phyloP scores from a whole-genome alignment of 352 stramenopile genomes.

The Globisporangium rhizosaccharum region DNA sequence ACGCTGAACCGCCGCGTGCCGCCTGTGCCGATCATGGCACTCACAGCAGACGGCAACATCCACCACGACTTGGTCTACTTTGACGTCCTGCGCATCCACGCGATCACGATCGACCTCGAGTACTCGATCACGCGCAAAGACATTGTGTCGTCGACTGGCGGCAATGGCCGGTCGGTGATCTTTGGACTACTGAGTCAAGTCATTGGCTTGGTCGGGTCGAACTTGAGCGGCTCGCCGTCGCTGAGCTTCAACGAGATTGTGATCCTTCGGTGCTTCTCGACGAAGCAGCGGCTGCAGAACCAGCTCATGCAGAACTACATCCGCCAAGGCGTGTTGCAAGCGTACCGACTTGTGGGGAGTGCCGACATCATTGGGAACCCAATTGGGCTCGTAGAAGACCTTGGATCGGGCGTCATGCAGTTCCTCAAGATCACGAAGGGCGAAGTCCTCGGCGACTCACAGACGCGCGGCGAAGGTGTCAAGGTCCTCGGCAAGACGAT shows the following conservation, averaged over 20 bases:
- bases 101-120: slow-evolving; percentile 68
- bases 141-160: slow-evolving; percentile 59
- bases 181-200: slow-evolving; percentile 78
- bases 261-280: slow-evolving; percentile 80
- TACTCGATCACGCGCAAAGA: slow-evolving; percentile 84
- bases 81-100: slow-evolving; percentile 68
- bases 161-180: slow-evolving; percentile 63
- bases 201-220: slow-evolving; percentile 77
- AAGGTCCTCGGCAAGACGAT: slow-evolving; percentile 86
- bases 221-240: slow-evolving; percentile 75
- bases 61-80: slow-evolving; percentile 81
- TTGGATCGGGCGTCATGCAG: slow-evolving; percentile 80
- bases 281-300: slow-evolving; percentile 67
- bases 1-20: slow-evolving; percentile 58
- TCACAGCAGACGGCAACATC: slow-evolving; percentile 64
- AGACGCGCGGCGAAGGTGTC: slow-evolving; percentile 81
- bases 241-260: slow-evolving; percentile 85
- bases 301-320: slow-evolving; percentile 83
- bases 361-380: slow-evolving; percentile 85
- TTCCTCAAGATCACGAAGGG: slow-evolving; percentile 89
- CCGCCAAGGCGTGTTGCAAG: slow-evolving; percentile 76
- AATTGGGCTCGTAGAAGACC: slow-evolving; percentile 82
- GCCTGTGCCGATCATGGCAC: slow-evolving; percentile 43
- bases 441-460: slow-evolving; percentile 70
- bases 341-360: slow-evolving; percentile 78